Base-by-base conservation (phyloP, 129 eudicot genomes). In the Sambucus nigra region DNA sequence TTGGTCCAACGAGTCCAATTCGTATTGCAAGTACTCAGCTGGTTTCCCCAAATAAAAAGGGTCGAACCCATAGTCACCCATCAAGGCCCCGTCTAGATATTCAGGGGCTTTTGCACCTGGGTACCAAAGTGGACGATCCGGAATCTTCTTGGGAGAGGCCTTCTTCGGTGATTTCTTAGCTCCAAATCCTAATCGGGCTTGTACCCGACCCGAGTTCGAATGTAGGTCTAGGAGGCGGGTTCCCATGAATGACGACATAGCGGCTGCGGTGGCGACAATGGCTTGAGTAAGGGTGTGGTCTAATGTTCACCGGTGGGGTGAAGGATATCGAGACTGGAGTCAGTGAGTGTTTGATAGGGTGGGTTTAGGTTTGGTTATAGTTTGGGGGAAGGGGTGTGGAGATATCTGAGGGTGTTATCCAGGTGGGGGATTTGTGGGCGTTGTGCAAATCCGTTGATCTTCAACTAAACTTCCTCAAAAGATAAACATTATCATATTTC, bases 81-180 rank as follows among this genome's bases (percentile, higher is more conserved):
- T 93, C 13, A 84, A 64, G 47, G 75, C 68, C 1, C 93, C 97
- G 68, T 89, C 95, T 0, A 89, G 74, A 26, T 68, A 89, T 1
- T 81, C 95, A 2, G 95, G 95, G 1, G 97, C 85, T 32, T 70
- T 71, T 42, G 97, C 95, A 0, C 95, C 93, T 0, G 95, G 97
- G 51, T 53, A 89, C 95, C 97, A 89, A 26, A 84, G 60, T 2
- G 95, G 97, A 1, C 95, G 75, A 51, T 84, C 95, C 0, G 94
- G 12, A 14, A 63, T 54, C 19, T 75, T 80, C 23, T 80, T 80
- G 13, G 93, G 72, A 1, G 80, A 57, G 4, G n/a, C n/a, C n/a
- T n/a, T n/a, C n/a, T n/a, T n/a, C n/a, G n/a, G n/a, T n/a, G 87
- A 39, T 55, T 75, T 72, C 51, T 84, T 84, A 7, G 54, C 33